Percentiles rank a stretch among this genome's conserved stretches.
These are phyloP conservation scores for Malus asiatica DNA, from an alignment of 306 rosid species.

Conservation along the genomic window DNA sequence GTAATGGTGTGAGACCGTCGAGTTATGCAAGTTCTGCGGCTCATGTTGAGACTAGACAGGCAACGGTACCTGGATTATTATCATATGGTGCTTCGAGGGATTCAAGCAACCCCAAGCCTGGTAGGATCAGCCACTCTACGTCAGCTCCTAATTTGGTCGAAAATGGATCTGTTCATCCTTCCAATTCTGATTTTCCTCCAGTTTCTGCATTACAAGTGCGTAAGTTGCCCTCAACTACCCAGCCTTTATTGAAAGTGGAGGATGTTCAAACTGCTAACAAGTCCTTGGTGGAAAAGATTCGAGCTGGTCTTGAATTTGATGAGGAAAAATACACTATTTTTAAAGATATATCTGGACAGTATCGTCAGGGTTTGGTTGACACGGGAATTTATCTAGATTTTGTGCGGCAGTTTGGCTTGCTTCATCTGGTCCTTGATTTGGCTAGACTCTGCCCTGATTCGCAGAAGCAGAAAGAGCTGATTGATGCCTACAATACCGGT, in stretches of 20 bases:
- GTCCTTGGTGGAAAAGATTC: slow-evolving; percentile 85
- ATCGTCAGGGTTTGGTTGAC: slow-evolving; percentile 74
- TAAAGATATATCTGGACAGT: slow-evolving; percentile 76
- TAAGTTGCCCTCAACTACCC: slow-evolving; percentile 44
- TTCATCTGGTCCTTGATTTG: slow-evolving; percentile 75
- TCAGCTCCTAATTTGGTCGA: slow-evolving; percentile 76
- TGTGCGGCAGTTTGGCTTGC: slow-evolving; percentile 75
- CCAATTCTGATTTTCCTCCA: slow-evolving; percentile 74
- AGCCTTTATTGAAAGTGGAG: slow-evolving; percentile 32
- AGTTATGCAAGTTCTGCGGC: slow-evolving; percentile 12
- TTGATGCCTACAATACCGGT: slow-evolving; percentile 48
- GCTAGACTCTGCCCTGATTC: slow-evolving; percentile 81
- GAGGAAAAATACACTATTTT: slow-evolving; percentile 58
- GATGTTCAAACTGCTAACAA: slow-evolving; percentile 83
- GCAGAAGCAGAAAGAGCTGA: slow-evolving; percentile 72
- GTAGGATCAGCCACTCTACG: slow-evolving; percentile 56
- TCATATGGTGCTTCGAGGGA: slow-evolving; percentile 49
- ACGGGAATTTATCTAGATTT: slow-evolving; percentile 56
- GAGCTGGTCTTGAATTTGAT: slow-evolving; percentile 67
- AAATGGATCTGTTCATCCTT: slow-evolving; percentile 38
- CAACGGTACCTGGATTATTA: slow-evolving; percentile 28
- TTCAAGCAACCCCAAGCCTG: slow-evolving; percentile 32
- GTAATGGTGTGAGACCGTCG: slow-evolving; percentile 23
- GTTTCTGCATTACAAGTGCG: slow-evolving; percentile 56
- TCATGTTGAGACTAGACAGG: slow-evolving; percentile 26